Conservation (phyloP, 2,329 filamentous ascomycete species). For the Penicillium brevicompactum region DNA sequence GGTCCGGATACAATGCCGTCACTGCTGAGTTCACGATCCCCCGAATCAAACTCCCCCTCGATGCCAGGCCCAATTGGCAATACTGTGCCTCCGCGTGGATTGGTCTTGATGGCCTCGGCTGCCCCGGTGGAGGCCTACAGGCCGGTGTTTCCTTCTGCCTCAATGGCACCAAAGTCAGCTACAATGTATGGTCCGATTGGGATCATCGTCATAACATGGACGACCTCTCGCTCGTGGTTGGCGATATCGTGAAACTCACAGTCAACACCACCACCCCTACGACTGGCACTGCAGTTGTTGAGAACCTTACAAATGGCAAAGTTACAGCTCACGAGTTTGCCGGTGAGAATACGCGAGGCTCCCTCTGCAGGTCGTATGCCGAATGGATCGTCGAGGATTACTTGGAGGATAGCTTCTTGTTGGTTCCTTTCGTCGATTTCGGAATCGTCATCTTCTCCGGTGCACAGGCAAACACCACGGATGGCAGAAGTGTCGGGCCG, state of each 20-base stretch:
- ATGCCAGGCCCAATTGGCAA: not conserved
- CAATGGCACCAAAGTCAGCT: not conserved
- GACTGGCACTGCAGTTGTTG: not conserved
- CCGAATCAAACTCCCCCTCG: not conserved
- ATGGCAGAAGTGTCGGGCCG: not conserved
- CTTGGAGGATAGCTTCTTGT: not conserved
- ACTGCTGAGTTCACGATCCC: not conserved
- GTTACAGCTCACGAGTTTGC: not conserved
- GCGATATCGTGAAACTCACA: not conserved
- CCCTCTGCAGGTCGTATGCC: not conserved
- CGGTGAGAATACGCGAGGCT: not conserved
- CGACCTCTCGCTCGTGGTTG: not conserved
- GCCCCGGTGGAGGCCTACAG: not conserved
- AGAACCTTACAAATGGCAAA: not conserved
- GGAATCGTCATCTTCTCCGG: not conserved
- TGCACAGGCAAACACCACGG: not conserved
- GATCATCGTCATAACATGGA: not conserved
- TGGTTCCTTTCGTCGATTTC: not conserved
- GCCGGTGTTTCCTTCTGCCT: not conserved
- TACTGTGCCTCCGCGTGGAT: not conserved
- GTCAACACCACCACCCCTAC: not conserved
- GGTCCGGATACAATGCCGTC: not conserved
- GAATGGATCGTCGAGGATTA: not conserved
- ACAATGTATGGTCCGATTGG: not conserved
- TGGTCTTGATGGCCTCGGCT: not conserved